These are phyloP conservation scores for Grigorovia jiainica DNA, from an alignment of 805 yeast genomes.

Conservation along the genomic window DNA sequence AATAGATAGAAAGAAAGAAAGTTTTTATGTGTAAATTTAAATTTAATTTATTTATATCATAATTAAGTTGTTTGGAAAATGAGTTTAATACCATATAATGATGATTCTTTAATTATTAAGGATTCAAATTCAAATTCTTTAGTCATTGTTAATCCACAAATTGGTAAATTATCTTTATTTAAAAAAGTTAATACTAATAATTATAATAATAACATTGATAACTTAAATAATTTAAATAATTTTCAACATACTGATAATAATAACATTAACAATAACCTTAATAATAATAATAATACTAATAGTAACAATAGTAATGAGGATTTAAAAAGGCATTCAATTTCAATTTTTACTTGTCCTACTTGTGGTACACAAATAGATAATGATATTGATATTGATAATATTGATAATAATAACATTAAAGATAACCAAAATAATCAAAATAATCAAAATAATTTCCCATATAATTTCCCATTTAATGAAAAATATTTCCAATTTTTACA, in stretches of 20 bases:
- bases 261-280: not conserved
- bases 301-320: not conserved
- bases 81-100: constrained; percentile 22
- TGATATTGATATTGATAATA: not conserved
- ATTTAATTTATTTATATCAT: no score
- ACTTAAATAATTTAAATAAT: no score
- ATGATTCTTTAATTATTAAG: constrained; percentile 20
- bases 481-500: constrained; percentile 4
- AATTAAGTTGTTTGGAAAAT: no score
- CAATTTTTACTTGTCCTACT: constrained; percentile 23
- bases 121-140: constrained; percentile 24
- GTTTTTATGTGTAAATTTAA: no score
- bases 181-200: constrained; percentile 8
- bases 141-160: constrained; percentile 20
- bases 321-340: constrained; percentile 6
- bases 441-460: no score
- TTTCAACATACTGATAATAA: not conserved
- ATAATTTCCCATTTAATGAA: not conserved
- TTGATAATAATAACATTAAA: not conserved
- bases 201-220: not conserved
- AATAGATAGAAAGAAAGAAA: no score
- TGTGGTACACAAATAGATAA: constrained; percentile 23
- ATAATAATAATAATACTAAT: not conserved
- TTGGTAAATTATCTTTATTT: constrained; percentile 20
- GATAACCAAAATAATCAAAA: no score